Percentiles rank a stretch among this genome's conserved stretches.
Evolutionary conservation across 176 grass and related monocot genomes (phyloP).

Genomic region (Leersia perrieri): DNA sequence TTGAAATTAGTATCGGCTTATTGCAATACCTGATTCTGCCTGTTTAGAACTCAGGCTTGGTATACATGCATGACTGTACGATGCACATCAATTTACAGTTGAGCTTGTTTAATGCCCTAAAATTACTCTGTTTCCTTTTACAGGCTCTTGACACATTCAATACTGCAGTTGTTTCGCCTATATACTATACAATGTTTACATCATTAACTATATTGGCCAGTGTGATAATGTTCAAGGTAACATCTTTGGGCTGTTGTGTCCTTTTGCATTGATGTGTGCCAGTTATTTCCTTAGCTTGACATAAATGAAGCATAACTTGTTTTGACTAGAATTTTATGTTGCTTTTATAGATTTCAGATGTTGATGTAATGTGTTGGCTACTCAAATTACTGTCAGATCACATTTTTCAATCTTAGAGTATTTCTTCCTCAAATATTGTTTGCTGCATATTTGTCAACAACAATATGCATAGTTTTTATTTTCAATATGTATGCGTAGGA

Average conservation of each 20-base stretch:
- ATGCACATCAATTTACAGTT: background rate
- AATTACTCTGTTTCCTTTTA: constrained; percentile 32
- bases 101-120: background rate
- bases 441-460: background rate
- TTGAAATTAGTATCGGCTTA: constrained; percentile 12
- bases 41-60: background rate
- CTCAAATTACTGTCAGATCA: background rate
- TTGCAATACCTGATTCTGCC: background rate
- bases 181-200: constrained; percentile 98
- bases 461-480: background rate
- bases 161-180: constrained; percentile 86
- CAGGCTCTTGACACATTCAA: constrained; percentile 98
- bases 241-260: background rate
- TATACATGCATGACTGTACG: background rate
- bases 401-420: background rate
- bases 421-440: background rate
- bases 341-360: background rate
- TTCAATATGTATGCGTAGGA: background rate
- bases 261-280: background rate
- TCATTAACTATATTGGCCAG: constrained; percentile 94
- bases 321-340: background rate
- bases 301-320: constrained; percentile 6
- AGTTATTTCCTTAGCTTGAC: background rate
- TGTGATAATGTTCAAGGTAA: constrained; percentile 99
- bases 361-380: background rate